These are phyloP conservation scores for Vanilla planifolia DNA, from an alignment of 106 monocot species.

Conservation along the genomic window DNA sequence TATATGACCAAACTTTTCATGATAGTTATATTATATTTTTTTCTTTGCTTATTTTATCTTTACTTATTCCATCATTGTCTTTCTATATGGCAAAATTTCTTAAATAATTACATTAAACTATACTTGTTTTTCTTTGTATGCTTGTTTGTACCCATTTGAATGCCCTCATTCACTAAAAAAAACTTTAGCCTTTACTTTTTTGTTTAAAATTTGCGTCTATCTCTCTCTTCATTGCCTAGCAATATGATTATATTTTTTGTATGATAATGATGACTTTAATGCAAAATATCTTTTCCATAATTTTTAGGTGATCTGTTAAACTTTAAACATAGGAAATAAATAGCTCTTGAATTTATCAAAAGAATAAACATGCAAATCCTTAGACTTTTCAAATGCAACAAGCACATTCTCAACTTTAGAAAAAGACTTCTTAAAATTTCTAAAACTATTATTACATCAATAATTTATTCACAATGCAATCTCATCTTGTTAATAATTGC, in stretches of 20 bases:
- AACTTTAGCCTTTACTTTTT: neutral
- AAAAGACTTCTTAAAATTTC: slow-evolving; percentile 4
- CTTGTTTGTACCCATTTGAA: neutral
- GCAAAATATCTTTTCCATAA: neutral
- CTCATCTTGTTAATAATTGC: slow-evolving; percentile 4
- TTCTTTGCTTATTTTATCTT: too few relatives aligned
- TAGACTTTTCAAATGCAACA: neutral
- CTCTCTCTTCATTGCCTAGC: neutral
- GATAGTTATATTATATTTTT: too few relatives aligned
- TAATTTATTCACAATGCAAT: neutral
- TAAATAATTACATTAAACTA: neutral
- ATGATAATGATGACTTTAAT: neutral
- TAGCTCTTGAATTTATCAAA: neutral
- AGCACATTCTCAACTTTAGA: neutral
- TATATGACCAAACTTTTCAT: too few relatives aligned
- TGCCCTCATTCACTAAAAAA: neutral
- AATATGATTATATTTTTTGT: neutral
- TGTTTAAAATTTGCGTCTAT: neutral
- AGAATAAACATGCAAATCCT: neutral
- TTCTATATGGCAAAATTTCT: neutral
- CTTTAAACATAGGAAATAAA: neutral
- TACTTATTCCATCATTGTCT: too few relatives aligned
- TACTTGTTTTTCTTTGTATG: neutral
- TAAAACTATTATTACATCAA: neutral
- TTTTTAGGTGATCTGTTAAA: neutral